A percentile compares a stretch with the other conserved stretches of the same genome.
phyloP scores from a whole-genome alignment of 345 rosid species.

The Turnera subulata region DNA sequence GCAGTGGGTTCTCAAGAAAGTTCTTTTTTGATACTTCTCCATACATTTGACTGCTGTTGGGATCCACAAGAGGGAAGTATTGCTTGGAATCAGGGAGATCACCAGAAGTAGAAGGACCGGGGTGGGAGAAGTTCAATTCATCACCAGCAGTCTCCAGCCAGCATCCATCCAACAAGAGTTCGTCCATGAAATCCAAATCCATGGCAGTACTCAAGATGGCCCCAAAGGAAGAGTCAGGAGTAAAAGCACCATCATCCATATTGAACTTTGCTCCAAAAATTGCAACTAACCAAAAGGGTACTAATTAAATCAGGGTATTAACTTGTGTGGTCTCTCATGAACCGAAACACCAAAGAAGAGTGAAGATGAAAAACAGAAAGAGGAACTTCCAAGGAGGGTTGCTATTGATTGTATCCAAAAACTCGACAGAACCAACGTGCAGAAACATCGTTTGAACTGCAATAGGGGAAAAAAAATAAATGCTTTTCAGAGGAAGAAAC shows the following conservation, averaged over 20 bases:
- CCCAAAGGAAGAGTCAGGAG: constrained; percentile 42
- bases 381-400: constrained; percentile 64
- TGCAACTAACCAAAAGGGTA: constrained; percentile 24
- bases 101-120: constrained; percentile 29
- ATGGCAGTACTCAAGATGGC: constrained; percentile 46
- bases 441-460: constrained; percentile 70
- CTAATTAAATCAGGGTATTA: constrained; percentile 16
- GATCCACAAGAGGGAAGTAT: constrained; percentile 25
- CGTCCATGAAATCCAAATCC: constrained; percentile 90
- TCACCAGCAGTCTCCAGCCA: constrained; percentile 67
- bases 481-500: constrained; percentile 61
- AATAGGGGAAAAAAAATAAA: constrained; percentile 56
- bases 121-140: constrained; percentile 33
- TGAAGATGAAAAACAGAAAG: constrained; percentile 57
- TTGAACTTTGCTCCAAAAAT: constrained; percentile 26
- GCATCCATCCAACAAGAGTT: constrained; percentile 77
- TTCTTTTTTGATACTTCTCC: constrained; percentile 22
- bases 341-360: constrained; percentile 44
- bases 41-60: constrained; percentile 18
- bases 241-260: constrained; percentile 52
- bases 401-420: constrained; percentile 37
- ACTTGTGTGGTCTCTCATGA: constrained; percentile 28
- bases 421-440: constrained; percentile 54
- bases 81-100: constrained; percentile 21
- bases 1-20: constrained; percentile 21